Conservation (phyloP, 2,329 filamentous ascomycete species). For the Myriosclerotinia scirpicola region DNA sequence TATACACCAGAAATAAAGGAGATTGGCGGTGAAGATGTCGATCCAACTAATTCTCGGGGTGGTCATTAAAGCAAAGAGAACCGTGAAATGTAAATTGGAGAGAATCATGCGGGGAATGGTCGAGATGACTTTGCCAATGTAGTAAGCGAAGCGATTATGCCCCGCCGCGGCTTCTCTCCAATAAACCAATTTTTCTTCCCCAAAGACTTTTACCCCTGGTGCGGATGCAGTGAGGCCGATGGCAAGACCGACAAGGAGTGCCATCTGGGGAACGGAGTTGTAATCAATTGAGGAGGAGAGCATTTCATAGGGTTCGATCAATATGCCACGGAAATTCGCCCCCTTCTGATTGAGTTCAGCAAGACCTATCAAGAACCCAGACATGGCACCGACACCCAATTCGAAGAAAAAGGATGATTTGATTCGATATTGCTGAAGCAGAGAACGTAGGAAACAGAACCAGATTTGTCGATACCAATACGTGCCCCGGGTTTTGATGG, state of each 20-base stretch:
- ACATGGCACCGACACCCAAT: conserved; percentile 52
- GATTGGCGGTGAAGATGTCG: conserved; percentile 51
- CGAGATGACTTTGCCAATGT: conserved; percentile 53
- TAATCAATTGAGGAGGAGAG: conserved; percentile 55
- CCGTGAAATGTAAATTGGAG: conserved; percentile 55
- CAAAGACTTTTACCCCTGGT: conserved; percentile 50
- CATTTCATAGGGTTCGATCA: conserved; percentile 50
- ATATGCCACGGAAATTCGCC: conserved; percentile 54
- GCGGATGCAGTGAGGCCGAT: conserved; percentile 56
- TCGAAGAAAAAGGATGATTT: conserved; percentile 54
- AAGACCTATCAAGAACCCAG: conserved; percentile 55
- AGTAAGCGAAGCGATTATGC: conserved; percentile 57
- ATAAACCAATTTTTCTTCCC: conserved; percentile 48
- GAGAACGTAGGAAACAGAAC: conserved; percentile 53
- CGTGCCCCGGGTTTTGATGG: conserved; percentile 53
- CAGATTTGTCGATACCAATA: conserved; percentile 50
- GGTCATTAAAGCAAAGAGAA: conserved; percentile 34
- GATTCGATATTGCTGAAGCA: conserved; percentile 57
- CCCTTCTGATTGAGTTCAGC: conserved; percentile 52
- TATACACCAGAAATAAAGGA: conserved; percentile 48
- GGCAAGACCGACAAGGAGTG: conserved; percentile 53
- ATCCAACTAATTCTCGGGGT: conserved; percentile 15
- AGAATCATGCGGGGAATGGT: conserved; percentile 46
- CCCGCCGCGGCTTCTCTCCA: conserved; percentile 56
- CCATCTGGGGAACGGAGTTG: conserved; percentile 51